Evolutionary conservation across 2,329 filamentous ascomycete genomes (phyloP).

Genomic region (Cordyceps cicadae): DNA sequence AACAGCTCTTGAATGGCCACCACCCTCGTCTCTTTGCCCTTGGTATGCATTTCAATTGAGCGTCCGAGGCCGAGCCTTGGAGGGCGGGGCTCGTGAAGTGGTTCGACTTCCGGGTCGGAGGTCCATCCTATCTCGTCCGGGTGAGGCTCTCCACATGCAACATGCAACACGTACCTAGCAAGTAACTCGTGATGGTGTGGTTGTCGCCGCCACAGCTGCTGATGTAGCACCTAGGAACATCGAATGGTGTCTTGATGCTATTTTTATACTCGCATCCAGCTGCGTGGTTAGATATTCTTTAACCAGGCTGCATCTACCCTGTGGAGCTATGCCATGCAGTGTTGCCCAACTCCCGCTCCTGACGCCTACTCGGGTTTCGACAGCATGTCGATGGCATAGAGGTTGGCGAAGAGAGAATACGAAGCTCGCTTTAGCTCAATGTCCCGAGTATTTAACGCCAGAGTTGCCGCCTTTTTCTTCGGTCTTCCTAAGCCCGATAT

Average conservation of each 20-base stretch:
- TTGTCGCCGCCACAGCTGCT: neutral
- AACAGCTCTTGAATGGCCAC: neutral
- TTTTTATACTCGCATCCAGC: constrained; percentile 3
- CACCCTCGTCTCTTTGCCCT: neutral
- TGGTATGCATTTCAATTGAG: neutral
- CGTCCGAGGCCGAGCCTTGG: neutral
- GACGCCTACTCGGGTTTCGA: neutral
- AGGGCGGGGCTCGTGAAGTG: neutral
- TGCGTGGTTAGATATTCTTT: neutral
- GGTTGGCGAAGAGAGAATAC: neutral
- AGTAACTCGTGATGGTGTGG: neutral
- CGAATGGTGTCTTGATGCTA: neutral
- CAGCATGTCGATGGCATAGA: neutral
- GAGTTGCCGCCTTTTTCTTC: neutral
- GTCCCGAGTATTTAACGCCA: neutral
- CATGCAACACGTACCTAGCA: too few species aligned
- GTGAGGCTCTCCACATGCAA: neutral
- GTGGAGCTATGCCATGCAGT: neutral
- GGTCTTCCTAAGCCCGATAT: too few species aligned
- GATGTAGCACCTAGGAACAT: neutral
- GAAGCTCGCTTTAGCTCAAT: neutral
- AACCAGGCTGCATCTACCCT: neutral
- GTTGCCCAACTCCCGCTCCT: neutral
- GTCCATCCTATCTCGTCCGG: neutral
- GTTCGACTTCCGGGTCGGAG: neutral